Percentiles rank a stretch among this genome's conserved stretches.
Conservation (phyloP, 2,329 filamentous ascomycete genomes). For the Trichoderma asperellum region DNA sequence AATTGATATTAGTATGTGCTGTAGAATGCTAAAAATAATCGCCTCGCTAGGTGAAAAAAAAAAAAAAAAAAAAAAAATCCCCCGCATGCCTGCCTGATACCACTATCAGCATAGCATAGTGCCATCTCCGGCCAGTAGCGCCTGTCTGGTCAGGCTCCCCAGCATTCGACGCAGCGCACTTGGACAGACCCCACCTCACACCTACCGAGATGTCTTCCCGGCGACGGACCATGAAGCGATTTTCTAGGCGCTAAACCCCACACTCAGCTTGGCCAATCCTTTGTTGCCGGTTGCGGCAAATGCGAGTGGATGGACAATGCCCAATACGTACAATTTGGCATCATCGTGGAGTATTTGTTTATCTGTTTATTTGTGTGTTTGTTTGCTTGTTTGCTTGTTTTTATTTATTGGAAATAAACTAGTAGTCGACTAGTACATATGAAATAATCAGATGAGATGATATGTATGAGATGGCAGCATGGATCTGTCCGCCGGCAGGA, state of each 20-base stretch:
- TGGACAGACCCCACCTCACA: background rate
- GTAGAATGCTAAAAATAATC: background rate
- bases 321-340: background rate
- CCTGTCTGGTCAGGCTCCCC: background rate
- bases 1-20: background rate
- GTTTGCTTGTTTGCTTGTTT: no score
- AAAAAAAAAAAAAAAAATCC: no score
- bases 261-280: background rate
- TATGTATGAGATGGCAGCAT: no score
- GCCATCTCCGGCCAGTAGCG: background rate
- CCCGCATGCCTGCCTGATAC: background rate
- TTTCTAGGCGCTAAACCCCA: background rate
- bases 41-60: no score
- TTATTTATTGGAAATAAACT: no score
- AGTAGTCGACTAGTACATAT: no score
- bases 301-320: background rate
- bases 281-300: background rate
- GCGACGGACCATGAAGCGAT: background rate
- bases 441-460: no score
- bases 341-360: background rate
- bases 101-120: background rate
- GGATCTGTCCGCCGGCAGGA: no score
- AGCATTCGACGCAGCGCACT: background rate
- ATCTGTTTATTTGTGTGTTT: background rate
- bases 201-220: conserved; percentile 21